Conservation (phyloP, 306 rosid species). For the Luffa aegyptiaca region DNA sequence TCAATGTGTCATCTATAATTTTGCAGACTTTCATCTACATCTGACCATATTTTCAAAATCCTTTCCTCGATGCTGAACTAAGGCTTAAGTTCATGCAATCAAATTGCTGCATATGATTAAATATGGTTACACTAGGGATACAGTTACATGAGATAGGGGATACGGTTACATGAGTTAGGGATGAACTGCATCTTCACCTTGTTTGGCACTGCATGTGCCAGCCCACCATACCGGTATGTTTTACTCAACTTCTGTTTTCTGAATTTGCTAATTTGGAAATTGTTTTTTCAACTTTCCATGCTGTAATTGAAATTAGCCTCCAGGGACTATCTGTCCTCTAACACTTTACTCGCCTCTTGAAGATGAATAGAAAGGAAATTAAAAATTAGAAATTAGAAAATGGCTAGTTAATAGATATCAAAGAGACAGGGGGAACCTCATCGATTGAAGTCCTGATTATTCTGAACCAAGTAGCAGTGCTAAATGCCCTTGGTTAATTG, state of each 20-base stretch:
- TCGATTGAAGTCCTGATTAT: background rate
- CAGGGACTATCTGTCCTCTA: background rate
- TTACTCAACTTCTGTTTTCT: background rate
- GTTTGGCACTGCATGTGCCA: background rate
- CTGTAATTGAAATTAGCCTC: background rate
- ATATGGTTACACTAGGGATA: background rate
- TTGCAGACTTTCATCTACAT: background rate
- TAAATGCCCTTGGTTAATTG: background rate
- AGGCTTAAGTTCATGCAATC: background rate
- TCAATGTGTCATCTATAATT: background rate
- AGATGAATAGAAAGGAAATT: background rate
- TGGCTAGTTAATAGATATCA: background rate
- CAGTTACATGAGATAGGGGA: background rate
- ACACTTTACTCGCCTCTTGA: background rate
- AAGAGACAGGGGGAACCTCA: background rate
- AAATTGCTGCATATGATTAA: background rate
- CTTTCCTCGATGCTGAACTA: background rate
- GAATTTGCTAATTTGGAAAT: background rate
- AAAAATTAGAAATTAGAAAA: background rate
- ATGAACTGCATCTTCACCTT: background rate
- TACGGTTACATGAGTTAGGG: background rate
- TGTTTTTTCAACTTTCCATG: background rate
- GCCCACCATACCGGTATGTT: slow-evolving; percentile 1
- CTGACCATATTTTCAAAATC: background rate
- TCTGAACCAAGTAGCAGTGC: background rate